phyloP scores from a whole-genome alignment of 1,284 basidiomycete species.

The Albatrellus sp. region DNA sequence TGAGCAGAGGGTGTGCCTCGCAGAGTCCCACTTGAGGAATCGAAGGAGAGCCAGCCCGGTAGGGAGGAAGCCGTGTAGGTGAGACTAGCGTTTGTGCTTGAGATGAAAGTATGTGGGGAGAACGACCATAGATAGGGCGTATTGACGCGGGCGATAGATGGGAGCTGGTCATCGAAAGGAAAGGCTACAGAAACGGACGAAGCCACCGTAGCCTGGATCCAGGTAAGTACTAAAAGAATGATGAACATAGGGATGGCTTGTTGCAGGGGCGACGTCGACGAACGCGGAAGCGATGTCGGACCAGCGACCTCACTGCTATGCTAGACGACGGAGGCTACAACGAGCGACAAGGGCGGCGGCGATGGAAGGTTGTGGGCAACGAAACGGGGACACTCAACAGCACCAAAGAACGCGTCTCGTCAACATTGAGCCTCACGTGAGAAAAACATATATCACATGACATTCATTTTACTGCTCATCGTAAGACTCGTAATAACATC shows the following conservation, averaged over 20 bases:
- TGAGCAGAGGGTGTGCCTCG: conserved; percentile 40
- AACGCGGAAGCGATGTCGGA: conserved; percentile 36
- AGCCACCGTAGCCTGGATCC: conserved; percentile 20
- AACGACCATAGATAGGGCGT: conserved; percentile 55
- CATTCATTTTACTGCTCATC: neutral
- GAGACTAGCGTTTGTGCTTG: conserved; percentile 27
- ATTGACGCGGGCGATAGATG: conserved; percentile 47
- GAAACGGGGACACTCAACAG: neutral
- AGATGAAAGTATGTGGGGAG: conserved; percentile 45
- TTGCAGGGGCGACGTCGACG: conserved; percentile 27
- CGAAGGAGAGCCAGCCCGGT: conserved; percentile 57
- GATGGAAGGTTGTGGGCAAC: neutral
- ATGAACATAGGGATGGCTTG: conserved; percentile 48
- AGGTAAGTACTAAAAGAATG: conserved; percentile 42
- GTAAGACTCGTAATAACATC: no score
- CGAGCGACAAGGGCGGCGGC: conserved; percentile 5
- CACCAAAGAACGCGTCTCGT: neutral
- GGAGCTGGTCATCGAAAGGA: conserved; percentile 47
- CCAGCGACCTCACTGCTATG: conserved; percentile 26
- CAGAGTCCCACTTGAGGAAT: conserved; percentile 37
- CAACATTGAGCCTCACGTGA: neutral
- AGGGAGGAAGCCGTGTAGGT: conserved; percentile 35
- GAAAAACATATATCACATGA: neutral
- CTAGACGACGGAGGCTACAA: conserved; percentile 4
- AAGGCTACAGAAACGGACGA: conserved; percentile 33